Conservation (phyloP, 768 basidiomycete species). For the Mrakia gelida region DNA sequence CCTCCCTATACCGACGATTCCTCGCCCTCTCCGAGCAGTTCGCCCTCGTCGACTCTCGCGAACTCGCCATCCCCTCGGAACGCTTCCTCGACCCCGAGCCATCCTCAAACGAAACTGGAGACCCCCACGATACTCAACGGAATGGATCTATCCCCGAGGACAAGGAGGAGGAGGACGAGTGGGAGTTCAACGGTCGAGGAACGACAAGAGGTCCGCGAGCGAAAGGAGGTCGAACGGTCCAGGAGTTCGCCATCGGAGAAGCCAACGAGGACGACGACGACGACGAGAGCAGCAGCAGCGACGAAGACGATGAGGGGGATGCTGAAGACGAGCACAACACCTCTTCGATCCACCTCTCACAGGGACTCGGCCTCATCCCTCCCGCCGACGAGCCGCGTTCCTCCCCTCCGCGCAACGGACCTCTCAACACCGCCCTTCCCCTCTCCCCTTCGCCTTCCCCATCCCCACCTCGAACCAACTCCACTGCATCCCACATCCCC, state of each 20-base stretch:
- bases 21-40: slow-evolving; percentile 73
- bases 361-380: neutral
- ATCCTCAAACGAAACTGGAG: neutral
- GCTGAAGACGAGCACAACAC: neutral
- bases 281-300: slow-evolving; percentile 5
- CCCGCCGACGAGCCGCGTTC: neutral
- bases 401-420: neutral
- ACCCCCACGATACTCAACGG: neutral
- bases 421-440: neutral
- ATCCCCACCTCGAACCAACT: neutral
- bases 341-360: neutral
- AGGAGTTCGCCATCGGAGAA: slow-evolving; percentile 14
- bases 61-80: slow-evolving; percentile 39
- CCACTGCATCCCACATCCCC: neutral
- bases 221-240: neutral
- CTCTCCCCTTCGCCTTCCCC: neutral
- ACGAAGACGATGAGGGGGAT: slow-evolving; percentile 20
- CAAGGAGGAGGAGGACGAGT: neutral
- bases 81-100: slow-evolving; percentile 4
- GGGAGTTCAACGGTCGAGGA: neutral
- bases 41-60: slow-evolving; percentile 66
- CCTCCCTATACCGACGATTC: slow-evolving; percentile 83
- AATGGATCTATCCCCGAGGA: neutral
- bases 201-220: neutral
- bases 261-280: slow-evolving; percentile 33